These are phyloP conservation scores for Abrus precatorius DNA, from an alignment of 306 rosid species.

Conservation along the genomic window DNA sequence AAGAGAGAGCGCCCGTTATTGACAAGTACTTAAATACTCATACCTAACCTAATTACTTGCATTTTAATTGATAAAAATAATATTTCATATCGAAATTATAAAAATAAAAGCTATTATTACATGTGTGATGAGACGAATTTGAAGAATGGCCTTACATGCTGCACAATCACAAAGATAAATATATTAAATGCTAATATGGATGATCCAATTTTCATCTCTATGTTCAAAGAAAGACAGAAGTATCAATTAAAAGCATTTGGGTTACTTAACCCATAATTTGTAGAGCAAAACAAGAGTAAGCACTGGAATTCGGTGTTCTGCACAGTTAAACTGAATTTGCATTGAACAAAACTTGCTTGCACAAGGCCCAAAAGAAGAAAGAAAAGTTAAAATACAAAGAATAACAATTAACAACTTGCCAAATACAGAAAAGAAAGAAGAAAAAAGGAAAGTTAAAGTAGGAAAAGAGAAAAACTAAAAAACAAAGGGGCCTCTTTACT, in stretches of 20 bases:
- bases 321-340: conserved; percentile 44
- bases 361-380: neutral
- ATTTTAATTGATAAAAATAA: too few species aligned
- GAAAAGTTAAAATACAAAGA: neutral
- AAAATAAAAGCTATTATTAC: too few species aligned
- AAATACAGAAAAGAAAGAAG: neutral
- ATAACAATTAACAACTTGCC: conserved; percentile 3
- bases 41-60: too few species aligned
- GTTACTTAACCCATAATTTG: neutral
- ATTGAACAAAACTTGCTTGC: conserved; percentile 9
- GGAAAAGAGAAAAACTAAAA: conserved; percentile 25
- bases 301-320: neutral
- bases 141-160: too few species aligned
- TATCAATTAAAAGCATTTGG: neutral
- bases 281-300: conserved; percentile 11
- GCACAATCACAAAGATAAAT: too few species aligned
- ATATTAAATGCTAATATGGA: too few species aligned
- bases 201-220: neutral
- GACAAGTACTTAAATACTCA: too few species aligned
- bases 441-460: neutral
- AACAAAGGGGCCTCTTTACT: neutral
- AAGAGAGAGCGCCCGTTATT: too few species aligned
- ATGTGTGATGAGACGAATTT: too few species aligned
- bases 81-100: too few species aligned
- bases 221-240: neutral